Evolutionary conservation across 306 rosid genomes (phyloP).

Genomic region (Vigna radiata): DNA sequence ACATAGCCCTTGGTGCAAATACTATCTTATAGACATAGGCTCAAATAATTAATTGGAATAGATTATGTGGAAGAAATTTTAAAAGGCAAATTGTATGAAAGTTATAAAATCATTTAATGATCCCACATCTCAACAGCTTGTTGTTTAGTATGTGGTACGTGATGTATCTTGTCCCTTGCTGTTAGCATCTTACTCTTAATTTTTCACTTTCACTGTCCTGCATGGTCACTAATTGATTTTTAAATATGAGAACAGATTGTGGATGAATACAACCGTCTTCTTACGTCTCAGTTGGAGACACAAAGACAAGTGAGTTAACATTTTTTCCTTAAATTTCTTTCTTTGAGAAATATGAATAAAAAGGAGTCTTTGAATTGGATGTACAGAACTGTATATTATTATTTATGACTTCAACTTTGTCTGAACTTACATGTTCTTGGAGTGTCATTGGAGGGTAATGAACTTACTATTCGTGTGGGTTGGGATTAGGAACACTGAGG

Average conservation of each 20-base stretch:
- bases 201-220: conserved; percentile 22
- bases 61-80: not conserved
- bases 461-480: conserved; percentile 24
- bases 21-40: conserved; percentile 10
- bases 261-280: conserved; percentile 89
- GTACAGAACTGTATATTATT: conserved; percentile 23
- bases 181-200: conserved; percentile 24
- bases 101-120: conserved; percentile 13
- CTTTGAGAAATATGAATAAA: conserved; percentile 29
- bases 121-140: not conserved
- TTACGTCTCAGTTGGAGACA: conserved; percentile 86
- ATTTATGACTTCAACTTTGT: conserved; percentile 34
- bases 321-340: conserved; percentile 30
- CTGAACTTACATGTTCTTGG: conserved; percentile 3
- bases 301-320: conserved; percentile 81
- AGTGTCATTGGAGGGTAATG: conserved; percentile 30
- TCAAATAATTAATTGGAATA: conserved; percentile 27
- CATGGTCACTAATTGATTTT: conserved; percentile 43
- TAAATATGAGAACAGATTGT: conserved; percentile 69
- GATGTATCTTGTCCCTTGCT: conserved; percentile 20
- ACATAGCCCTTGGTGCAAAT: conserved; percentile 2
- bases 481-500: conserved; percentile 6
- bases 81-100: not conserved
- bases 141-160: conserved; percentile 17
- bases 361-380: conserved; percentile 11